A percentile compares a stretch with the other conserved stretches of the same genome.
These are phyloP conservation scores for Hebeloma cylindrosporum DNA, from an alignment of 768 basidiomycete species.

Conservation along the genomic window DNA sequence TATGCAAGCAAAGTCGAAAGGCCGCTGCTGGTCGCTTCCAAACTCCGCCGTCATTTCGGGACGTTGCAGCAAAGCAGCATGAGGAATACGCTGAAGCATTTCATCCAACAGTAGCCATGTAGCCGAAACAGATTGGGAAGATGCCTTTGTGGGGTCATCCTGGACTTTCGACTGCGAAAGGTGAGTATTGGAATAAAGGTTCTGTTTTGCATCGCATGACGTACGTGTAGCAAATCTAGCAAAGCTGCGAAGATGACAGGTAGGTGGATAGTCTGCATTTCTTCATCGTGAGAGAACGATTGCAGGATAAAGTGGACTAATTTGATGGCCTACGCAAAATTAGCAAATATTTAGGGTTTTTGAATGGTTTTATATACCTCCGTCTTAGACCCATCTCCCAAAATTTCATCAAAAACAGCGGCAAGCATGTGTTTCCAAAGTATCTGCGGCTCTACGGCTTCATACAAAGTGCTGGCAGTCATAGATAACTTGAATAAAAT, in stretches of 20 bases:
- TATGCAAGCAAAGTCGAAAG: slow-evolving; percentile 56
- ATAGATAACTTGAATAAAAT: slow-evolving; percentile 55
- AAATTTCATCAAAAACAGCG: slow-evolving; percentile 55
- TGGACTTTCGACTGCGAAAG: slow-evolving; percentile 37
- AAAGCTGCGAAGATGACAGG: slow-evolving; percentile 76
- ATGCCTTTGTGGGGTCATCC: slow-evolving; percentile 33
- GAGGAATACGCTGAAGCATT: slow-evolving; percentile 51
- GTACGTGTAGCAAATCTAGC: slow-evolving; percentile 63
- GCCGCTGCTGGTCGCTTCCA: slow-evolving; percentile 33
- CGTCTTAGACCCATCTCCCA: slow-evolving; percentile 36
- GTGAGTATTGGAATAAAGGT: slow-evolving; percentile 7
- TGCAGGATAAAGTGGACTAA: slow-evolving; percentile 73
- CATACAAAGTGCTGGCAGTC: slow-evolving; percentile 87
- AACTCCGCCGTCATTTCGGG: slow-evolving; percentile 44
- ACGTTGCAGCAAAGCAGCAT: slow-evolving; percentile 48
- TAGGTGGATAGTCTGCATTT: slow-evolving; percentile 75
- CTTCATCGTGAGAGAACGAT: slow-evolving; percentile 86
- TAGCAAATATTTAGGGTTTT: slow-evolving; percentile 1
- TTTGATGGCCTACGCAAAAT: slow-evolving; percentile 55
- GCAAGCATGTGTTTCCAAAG: slow-evolving; percentile 79
- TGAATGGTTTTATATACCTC: slow-evolving; percentile 44
- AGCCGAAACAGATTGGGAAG: slow-evolving; percentile 38
- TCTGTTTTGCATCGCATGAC: slow-evolving; percentile 15
- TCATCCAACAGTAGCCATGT: slow-evolving; percentile 52
- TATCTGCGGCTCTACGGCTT: slow-evolving; percentile 87